Base-by-base conservation (phyloP, 208 protist species). In the Crithidia brevicula region DNA sequence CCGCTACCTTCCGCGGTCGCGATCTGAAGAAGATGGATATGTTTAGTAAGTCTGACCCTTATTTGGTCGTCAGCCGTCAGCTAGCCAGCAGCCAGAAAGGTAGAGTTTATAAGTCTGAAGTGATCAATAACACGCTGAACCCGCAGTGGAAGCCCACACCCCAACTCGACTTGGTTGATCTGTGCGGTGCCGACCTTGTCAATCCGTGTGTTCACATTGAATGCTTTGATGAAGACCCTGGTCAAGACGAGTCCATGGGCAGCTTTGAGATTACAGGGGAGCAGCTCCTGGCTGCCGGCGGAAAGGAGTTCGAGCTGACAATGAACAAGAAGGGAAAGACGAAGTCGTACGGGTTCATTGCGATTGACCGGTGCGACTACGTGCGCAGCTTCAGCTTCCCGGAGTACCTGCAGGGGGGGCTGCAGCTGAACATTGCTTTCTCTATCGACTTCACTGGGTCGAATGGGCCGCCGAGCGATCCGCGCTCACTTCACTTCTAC, bases 381-480 rank as follows among this genome's bases (percentile, higher is more conserved):
- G 46, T 66, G 43, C 18, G 36, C 9, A 40, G 25, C 25, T 62
- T 46, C 45, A 25, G 15, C 66, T 94, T 95, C 72, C 13, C 85
- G n/a, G 89, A 94, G 42, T 88, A 81, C 52, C 51, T 94, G 27
- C 47, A 67, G 13, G 64, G 46, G 4, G 87, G 85, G 9, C 56
- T 79, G 62, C 59, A 92, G 56, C 79, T 95, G 20, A 86, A 85
- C 36, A 67, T 94, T 13, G 71, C 73, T 42, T 74, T 94, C 56
- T 87, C 77, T 15, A 86, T 95, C 46, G 89, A 95, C 66, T 94
- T 95, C 60, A 94, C 84, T 3, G 76, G 60, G 2, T 87, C 77
- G 31, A 95, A 94, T 61, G 77, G 82, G 0, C 54, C 84, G 25
- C 76, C 79, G 52, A 42, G 38, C 16, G 66, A 81, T 22, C 80